Percentiles rank a stretch among this genome's conserved stretches.
These are phyloP conservation scores for Globisporangium cystogenes DNA, from an alignment of 352 stramenopile species.

Conservation along the genomic window DNA sequence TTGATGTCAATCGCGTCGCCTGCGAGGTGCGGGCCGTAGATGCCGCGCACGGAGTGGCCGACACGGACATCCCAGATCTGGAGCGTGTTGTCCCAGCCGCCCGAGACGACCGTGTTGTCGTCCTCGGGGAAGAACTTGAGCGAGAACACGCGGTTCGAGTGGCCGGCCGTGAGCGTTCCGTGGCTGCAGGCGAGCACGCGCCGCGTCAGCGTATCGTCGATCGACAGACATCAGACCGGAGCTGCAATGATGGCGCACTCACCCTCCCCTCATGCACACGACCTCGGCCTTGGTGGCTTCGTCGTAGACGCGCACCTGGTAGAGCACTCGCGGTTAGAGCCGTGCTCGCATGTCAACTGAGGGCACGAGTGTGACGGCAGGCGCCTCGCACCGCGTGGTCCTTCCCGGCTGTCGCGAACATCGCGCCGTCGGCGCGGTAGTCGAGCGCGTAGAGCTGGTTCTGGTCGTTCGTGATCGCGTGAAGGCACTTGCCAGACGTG, in stretches of 20 bases:
- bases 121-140: slow-evolving; percentile 84
- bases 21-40: slow-evolving; percentile 90
- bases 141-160: slow-evolving; percentile 92
- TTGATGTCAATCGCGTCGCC: slow-evolving; percentile 79
- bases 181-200: slow-evolving; percentile 15
- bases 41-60: slow-evolving; percentile 82
- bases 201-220: neutral
- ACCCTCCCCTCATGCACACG: slow-evolving; percentile 61
- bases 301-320: slow-evolving; percentile 76
- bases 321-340: neutral
- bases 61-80: slow-evolving; percentile 90
- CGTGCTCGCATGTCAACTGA: neutral
- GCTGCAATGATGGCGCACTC: neutral
- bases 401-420: slow-evolving; percentile 88
- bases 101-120: slow-evolving; percentile 80
- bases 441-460: slow-evolving; percentile 90
- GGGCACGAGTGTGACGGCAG: too few species aligned
- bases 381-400: slow-evolving; percentile 78
- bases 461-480: slow-evolving; percentile 82
- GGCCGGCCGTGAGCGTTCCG: slow-evolving; percentile 63
- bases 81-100: slow-evolving; percentile 91
- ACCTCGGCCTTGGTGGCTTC: slow-evolving; percentile 85
- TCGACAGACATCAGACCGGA: neutral
- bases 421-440: slow-evolving; percentile 77
- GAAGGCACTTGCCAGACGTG: slow-evolving; percentile 89